Conservation (phyloP, 306 rosid genomes). For the Cyclanthera cordifolia region DNA sequence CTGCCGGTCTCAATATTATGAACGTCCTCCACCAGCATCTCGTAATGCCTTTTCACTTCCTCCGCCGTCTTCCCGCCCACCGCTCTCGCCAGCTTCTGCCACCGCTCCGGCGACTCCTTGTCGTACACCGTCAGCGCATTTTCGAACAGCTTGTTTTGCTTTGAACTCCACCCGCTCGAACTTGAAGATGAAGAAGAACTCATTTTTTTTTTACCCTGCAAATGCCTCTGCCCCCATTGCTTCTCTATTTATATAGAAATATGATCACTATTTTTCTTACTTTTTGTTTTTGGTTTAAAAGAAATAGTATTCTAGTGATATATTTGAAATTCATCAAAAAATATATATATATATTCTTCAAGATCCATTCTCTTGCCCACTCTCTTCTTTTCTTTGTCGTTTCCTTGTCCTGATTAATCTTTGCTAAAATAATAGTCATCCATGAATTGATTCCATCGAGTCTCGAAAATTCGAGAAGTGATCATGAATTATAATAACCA, state of each 20-base stretch:
- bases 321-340: neutral
- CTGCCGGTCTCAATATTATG: slow-evolving; percentile 50
- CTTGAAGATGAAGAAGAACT: slow-evolving; percentile 18
- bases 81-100: too few relatives aligned
- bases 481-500: too few relatives aligned
- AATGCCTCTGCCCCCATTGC: neutral
- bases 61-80: slow-evolving; percentile 67
- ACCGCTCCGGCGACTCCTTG: slow-evolving; percentile 44
- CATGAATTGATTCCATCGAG: too few relatives aligned
- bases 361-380: neutral
- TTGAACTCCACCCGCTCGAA: slow-evolving; percentile 41
- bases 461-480: too few relatives aligned
- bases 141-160: slow-evolving; percentile 70
- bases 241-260: neutral
- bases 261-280: neutral
- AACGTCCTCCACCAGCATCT: slow-evolving; percentile 54
- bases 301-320: too few relatives aligned
- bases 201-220: neutral
- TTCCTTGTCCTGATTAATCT: neutral
- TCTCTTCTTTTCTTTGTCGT: neutral
- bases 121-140: slow-evolving; percentile 52
- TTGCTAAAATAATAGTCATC: neutral
- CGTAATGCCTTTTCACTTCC: slow-evolving; percentile 58
- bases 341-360: neutral
- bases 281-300: too few relatives aligned